Conservation (phyloP, 2,329 filamentous ascomycete species). For the Nakataea oryzae region DNA sequence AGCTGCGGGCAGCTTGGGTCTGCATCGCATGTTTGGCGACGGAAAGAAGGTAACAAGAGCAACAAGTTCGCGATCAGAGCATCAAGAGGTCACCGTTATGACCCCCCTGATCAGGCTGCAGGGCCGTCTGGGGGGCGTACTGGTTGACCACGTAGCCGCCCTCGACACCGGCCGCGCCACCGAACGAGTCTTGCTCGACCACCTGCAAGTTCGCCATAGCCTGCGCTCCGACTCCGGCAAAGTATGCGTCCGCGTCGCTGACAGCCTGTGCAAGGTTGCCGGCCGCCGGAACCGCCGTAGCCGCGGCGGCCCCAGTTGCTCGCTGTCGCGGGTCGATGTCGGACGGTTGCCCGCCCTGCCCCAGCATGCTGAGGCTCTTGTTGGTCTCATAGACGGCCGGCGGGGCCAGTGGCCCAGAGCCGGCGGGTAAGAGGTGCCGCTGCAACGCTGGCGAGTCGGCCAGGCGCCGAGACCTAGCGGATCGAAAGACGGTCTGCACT, state of each 20-base stretch:
- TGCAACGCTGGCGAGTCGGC: constrained; percentile 81
- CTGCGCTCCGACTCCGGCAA: constrained; percentile 41
- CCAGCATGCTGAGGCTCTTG: constrained; percentile 50
- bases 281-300: constrained; percentile 3
- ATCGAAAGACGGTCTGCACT: constrained; percentile 92
- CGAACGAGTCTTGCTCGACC: constrained; percentile 55
- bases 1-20: no score
- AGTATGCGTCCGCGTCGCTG: constrained; percentile 82
- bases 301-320: constrained; percentile 3
- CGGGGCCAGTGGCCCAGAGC: constrained; percentile 11
- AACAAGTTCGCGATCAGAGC: constrained; percentile 5
- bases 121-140: constrained; percentile 65
- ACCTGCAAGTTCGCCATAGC: constrained; percentile 48
- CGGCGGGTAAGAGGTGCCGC: constrained; percentile 52
- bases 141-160: constrained; percentile 69
- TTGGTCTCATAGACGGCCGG: constrained; percentile 35
- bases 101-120: constrained; percentile 56
- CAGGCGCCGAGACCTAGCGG: constrained; percentile 69
- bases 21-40: no score
- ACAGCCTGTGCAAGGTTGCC: constrained; percentile 59
- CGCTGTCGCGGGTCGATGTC: constrained; percentile 35
- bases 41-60: not conserved
- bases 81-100: constrained; percentile 64
- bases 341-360: constrained; percentile 39
- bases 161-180: constrained; percentile 36